A percentile compares a stretch with the other conserved stretches of the same genome.
phyloP scores from a whole-genome alignment of 441 rosid genomes.

The Adansonia madagascariensis region DNA sequence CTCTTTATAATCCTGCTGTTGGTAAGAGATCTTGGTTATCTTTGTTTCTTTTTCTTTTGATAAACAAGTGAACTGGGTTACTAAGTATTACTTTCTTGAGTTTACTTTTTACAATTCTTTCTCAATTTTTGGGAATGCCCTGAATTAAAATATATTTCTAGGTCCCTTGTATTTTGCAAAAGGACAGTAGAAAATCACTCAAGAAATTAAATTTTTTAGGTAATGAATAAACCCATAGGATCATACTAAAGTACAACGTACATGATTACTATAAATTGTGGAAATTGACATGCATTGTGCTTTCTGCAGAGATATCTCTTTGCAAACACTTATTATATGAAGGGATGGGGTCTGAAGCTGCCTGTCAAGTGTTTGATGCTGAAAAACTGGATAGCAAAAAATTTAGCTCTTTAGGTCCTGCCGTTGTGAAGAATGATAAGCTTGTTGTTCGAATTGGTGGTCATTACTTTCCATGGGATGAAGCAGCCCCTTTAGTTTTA shows the following conservation, averaged over 20 bases:
- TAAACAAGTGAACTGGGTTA: slow-evolving; percentile 39
- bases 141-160: slow-evolving; percentile 13
- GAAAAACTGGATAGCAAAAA: slow-evolving; percentile 53
- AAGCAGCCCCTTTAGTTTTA: slow-evolving; percentile 60
- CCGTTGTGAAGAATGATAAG: slow-evolving; percentile 55
- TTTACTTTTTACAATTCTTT: slow-evolving; percentile 18
- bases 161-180: not conserved
- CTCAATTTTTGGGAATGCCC: slow-evolving; percentile 9
- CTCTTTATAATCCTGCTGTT: slow-evolving; percentile 46
- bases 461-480: slow-evolving; percentile 66
- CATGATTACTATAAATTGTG: slow-evolving; percentile 9
- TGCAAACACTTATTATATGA: slow-evolving; percentile 59
- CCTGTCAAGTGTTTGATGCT: slow-evolving; percentile 63
- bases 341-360: slow-evolving; percentile 68
- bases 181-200: not conserved
- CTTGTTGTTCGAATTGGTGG: slow-evolving; percentile 58
- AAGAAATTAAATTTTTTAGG: not conserved
- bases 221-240: not conserved
- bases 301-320: slow-evolving; percentile 66
- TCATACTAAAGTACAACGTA: not conserved
- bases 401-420: slow-evolving; percentile 53
- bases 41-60: not conserved
- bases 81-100: slow-evolving; percentile 9
- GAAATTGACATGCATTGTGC: slow-evolving; percentile 36
- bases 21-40: slow-evolving; percentile 54